Percentiles rank a stretch among this genome's conserved stretches.
Conservation (phyloP, 768 basidiomycete genomes). For the Sarcodon sp. region DNA sequence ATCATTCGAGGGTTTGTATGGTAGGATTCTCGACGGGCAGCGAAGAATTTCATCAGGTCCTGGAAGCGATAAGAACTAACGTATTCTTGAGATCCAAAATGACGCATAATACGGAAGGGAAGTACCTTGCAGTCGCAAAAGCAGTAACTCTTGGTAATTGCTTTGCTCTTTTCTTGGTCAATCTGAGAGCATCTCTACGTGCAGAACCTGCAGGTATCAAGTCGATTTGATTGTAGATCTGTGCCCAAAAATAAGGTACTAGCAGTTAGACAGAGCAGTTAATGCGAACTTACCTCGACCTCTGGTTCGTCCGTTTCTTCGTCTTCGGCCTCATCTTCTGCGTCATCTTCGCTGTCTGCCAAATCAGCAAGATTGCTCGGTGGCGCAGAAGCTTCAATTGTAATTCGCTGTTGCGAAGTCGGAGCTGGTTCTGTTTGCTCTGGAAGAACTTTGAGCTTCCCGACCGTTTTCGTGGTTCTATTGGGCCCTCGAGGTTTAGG, state of each 20-base stretch:
- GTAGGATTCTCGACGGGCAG: conserved; percentile 71
- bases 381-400: conserved; percentile 1
- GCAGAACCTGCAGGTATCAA: conserved; percentile 93
- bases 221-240: conserved; percentile 93
- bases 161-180: conserved; percentile 94
- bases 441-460: conserved; percentile 81
- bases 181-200: conserved; percentile 72
- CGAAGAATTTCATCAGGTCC: conserved; percentile 83
- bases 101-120: conserved; percentile 1
- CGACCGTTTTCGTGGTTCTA: conserved; percentile 68
- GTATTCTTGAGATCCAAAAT: not conserved
- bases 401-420: conserved; percentile 11
- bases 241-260: conserved; percentile 1
- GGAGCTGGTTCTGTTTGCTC: conserved; percentile 55
- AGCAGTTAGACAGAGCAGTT: not conserved
- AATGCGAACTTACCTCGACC: conserved; percentile 36
- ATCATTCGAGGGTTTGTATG: conserved; percentile 79
- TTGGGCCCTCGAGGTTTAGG: conserved; percentile 60
- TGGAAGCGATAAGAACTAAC: conserved; percentile 78
- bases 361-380: conserved; percentile 13
- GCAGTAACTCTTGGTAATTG: conserved; percentile 89
- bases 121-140: conserved; percentile 85
- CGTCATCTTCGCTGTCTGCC: conserved; percentile 44
- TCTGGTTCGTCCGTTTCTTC: conserved; percentile 46
- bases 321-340: conserved; percentile 59